A percentile compares a stretch with the other conserved stretches of the same genome.
These are phyloP conservation scores for grape (Vitis vinifera) DNA, from an alignment of 164 flowering plant species.

Conservation along the genomic window ASM3070453v1 NC_081809.1:15587501-15588000, in stretches of 20 bases:
- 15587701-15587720: constrained; percentile 19
- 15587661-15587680: constrained; percentile 3
- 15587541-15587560: constrained; percentile 5
- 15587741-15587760: constrained; percentile 15
- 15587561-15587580: constrained; percentile 7
- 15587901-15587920: constrained; percentile 16
- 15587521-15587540: constrained; percentile 13
- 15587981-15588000: constrained; percentile 5
- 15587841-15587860: constrained; percentile 21
- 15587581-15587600: neutral
- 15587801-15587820: no score
- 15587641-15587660: constrained; percentile 22
- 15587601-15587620: constrained; percentile 6
- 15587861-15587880: constrained; percentile 13
- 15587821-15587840: constrained; percentile 11
- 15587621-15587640: constrained; percentile 6
- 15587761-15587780: constrained; percentile 14
- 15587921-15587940: neutral
- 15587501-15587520: neutral
- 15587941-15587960: constrained; percentile 9
- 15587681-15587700: constrained; percentile 17
- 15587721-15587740: constrained; percentile 11
- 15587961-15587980: constrained; percentile 1
- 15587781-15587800: constrained; percentile 14
- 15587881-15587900: constrained; percentile 17